Evolutionary conservation across 345 rosid genomes (phyloP), one percentile per base, ranked within the genome.

Genomic region (Eucalyptus marginata): DNA sequence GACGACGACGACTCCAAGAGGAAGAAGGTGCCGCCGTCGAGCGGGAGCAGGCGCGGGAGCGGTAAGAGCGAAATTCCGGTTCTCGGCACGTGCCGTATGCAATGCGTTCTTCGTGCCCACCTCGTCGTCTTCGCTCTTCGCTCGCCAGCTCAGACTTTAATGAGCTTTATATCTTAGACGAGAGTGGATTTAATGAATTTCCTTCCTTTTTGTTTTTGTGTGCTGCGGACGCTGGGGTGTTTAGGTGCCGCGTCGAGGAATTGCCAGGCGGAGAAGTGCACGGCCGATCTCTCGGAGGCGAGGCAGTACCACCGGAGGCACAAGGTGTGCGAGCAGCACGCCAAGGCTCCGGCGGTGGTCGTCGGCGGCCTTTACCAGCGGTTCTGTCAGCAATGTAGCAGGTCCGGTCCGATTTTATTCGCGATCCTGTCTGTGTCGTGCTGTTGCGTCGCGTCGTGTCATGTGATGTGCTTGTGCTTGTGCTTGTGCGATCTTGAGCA

Each of bases 321-420:
- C 89, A 96, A 89, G 93, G 98, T 96, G 54, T 96, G 98, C 87
- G 97, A 95, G 88, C 68, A 90, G 89, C 99, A 96, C 87, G 91
- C 99, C 62, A 96, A 96, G 92, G 97, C 99, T 87, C 92, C 93
- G 90, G 91, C 90, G 86, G 98, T 94, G 90, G 88, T 93, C 76
- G 93, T 96, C 22, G 91, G 87, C 86, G 99, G 98, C 4, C 71
- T 93, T 22, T 92, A 87, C 90, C 95, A 96, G 92, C 93, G 98
- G 43, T 96, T 96, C 71, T 95, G 98, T 89, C 97, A 96, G 89
- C 98, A 96, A 94, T 95, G 97, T 88, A 96, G 97, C 96, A 96
- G 96, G 98, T 95, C 87, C 12, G 52, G 18, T 58, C 84, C 29
- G 47, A 76, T 76, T 13, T 40, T 12, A 10, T 40, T 76, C 5